Conservation (phyloP, 208 protist species). For the Leishmania amazonensis region DNA sequence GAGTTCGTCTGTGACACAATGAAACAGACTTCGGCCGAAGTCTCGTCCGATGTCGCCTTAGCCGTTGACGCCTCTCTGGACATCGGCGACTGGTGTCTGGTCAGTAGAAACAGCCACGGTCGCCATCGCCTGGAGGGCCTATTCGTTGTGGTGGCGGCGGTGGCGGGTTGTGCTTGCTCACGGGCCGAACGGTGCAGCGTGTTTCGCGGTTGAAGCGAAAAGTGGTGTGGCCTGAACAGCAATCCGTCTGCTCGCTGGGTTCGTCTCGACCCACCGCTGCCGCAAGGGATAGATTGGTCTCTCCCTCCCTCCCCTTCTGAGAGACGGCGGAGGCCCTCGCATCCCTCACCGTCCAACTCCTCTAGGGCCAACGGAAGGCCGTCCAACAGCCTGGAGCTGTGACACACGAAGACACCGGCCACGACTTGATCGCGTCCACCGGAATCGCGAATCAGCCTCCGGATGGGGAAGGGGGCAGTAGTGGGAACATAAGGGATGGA, state of each 20-base stretch:
- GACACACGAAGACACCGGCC: neutral
- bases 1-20: neutral
- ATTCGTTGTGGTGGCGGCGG: neutral
- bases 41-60: neutral
- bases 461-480: neutral
- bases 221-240: neutral
- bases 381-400: neutral
- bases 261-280: neutral
- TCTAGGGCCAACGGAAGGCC: neutral
- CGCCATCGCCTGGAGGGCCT: neutral
- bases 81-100: neutral
- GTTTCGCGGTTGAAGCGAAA: neutral
- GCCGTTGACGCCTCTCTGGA: neutral
- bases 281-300: neutral
- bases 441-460: neutral
- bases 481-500: neutral
- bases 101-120: neutral
- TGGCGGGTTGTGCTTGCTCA: neutral
- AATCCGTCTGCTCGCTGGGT: neutral
- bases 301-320: neutral
- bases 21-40: neutral
- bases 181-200: neutral
- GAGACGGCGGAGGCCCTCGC: neutral
- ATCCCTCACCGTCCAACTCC: neutral
- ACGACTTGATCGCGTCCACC: neutral